Conservation (phyloP, 2,329 filamentous ascomycete genomes). For the Trichoderma sp. region DNA sequence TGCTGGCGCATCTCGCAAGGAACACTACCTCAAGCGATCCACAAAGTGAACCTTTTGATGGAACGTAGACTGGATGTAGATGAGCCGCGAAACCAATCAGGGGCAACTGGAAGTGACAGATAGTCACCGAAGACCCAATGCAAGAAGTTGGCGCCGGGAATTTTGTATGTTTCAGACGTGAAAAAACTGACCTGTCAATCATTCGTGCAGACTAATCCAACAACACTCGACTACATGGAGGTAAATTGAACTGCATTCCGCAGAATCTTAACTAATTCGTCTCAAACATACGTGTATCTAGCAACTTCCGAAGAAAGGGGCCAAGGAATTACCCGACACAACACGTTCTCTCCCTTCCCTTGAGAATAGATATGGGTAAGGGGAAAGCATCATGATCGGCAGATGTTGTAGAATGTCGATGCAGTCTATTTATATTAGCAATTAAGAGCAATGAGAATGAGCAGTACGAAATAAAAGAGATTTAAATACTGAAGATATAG, state of each 20-base stretch:
- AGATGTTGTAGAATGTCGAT: not conserved
- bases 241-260: not conserved
- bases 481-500: not conserved
- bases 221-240: not conserved
- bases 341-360: constrained; percentile 7
- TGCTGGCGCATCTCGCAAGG: not conserved
- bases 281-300: not conserved
- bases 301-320: not conserved
- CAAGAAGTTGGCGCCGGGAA: not conserved
- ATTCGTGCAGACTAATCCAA: not conserved
- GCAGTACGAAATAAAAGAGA: not conserved
- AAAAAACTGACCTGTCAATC: not conserved
- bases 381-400: not conserved
- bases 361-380: not conserved
- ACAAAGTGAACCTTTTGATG: not conserved
- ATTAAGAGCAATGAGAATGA: not conserved
- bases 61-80: not conserved
- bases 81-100: not conserved
- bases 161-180: not conserved
- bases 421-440: not conserved
- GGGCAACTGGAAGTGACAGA: not conserved
- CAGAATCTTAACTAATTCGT: not conserved
- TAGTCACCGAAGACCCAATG: not conserved
- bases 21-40: not conserved
- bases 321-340: not conserved